Evolutionary conservation across 495 filamentous ascomycete genomes (phyloP), one percentile per base, ranked within the genome.

Genomic region (Amorphotheca resinae): DNA sequence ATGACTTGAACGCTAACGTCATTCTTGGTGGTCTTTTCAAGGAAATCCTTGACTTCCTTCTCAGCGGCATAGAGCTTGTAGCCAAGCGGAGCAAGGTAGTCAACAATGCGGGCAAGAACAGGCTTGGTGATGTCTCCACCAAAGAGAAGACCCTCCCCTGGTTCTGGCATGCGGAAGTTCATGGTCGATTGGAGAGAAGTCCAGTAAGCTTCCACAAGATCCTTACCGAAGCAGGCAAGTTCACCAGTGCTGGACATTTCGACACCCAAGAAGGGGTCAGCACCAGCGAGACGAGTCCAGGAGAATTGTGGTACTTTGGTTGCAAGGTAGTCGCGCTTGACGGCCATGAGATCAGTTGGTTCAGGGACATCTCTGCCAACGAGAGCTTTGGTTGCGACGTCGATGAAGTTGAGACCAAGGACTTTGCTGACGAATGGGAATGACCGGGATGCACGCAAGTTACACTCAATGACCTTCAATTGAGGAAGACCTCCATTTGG

Each of bases 341-440:
- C 62, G 12, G 73, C 66, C 91, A 96, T 98, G 41, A 91, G 74
- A 58, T 98, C 91, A 14, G 76, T 76, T 40, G 89, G 81, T 52
- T 82, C 79, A 12, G 89, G 89, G 9, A 95, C 84, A 36, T 91
- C 73, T 57, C 80, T 80, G 58, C 82, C 84, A 33, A 94, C 74
- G 37, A 96, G 81, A 21, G 88, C 89, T 64, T 87, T 89, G 58
- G 89, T 94, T 39, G 91, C 91, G 45, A 93, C 77, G 48, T 98
- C 89, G 49, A 96, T 88, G 73, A 98, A 95, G 73, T 98, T 95
- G 49, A 77, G 84, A 45, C 91, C 91, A 38, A 98, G 74, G 21
- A 95, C 91, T 68, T 98, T 96, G 73, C 80, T 87, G 58, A 87
- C 84, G 62, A 96, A 96, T 54, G 91, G 91, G 77, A 96, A 95